Percentiles rank a stretch among this genome's conserved stretches.
phyloP scores from a whole-genome alignment of 441 rosid genomes.

The Pelargonium cotyledonis region DNA sequence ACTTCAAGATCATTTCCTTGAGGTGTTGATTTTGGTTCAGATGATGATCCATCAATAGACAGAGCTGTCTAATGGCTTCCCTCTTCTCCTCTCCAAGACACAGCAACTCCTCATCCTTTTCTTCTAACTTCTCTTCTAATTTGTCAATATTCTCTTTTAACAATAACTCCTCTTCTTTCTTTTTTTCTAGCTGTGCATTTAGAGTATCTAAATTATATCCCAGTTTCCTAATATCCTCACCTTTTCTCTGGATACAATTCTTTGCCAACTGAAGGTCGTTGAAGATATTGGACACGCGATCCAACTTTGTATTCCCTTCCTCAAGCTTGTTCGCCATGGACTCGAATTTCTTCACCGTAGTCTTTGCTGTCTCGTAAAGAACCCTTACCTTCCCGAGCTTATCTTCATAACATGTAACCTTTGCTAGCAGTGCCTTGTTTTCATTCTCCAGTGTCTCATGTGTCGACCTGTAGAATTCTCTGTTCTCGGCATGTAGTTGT shows the following conservation, averaged over 20 bases:
- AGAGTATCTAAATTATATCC: constrained; percentile 28
- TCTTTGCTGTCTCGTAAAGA: constrained; percentile 35
- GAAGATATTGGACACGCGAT: constrained; percentile 33
- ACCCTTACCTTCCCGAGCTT: constrained; percentile 36
- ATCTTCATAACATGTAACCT: constrained; percentile 27
- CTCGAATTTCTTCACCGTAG: constrained; percentile 33
- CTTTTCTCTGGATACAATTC: constrained; percentile 40
- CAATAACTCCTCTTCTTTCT: constrained; percentile 31
- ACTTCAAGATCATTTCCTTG: constrained; percentile 41
- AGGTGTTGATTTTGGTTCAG: constrained; percentile 47
- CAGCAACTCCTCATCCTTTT: constrained; percentile 39
- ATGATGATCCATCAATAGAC: constrained; percentile 71
- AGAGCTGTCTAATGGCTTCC: constrained; percentile 91
- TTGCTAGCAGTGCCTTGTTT: constrained; percentile 46
- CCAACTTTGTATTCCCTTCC: constrained; percentile 31
- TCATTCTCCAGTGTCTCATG: constrained; percentile 58
- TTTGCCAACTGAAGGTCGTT: constrained; percentile 37
- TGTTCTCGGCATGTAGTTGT: constrained; percentile 67
- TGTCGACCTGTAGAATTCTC: constrained; percentile 46
- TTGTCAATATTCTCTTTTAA: constrained; percentile 37
- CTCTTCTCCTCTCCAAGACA: constrained; percentile 77
- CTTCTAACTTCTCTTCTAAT: constrained; percentile 39
- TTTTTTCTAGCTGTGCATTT: constrained; percentile 32
- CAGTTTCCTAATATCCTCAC: constrained; percentile 32
- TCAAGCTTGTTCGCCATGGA: constrained; percentile 32